A percentile compares a stretch with the other conserved stretches of the same genome.
These are phyloP conservation scores for Lagenaria siceraria DNA, from an alignment of 306 rosid genomes.

Conservation along the genomic window DNA sequence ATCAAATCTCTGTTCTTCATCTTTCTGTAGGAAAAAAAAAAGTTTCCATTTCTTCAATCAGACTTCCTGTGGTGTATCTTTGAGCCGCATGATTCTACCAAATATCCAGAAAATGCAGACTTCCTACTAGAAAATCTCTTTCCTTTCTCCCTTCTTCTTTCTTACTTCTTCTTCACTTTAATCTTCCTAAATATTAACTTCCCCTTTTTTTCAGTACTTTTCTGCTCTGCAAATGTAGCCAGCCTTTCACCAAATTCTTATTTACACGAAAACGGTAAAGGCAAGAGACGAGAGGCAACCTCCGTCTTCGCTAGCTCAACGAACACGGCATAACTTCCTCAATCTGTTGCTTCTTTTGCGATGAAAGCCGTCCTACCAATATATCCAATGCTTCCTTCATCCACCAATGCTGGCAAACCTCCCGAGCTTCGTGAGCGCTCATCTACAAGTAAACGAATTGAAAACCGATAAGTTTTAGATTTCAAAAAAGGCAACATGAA, in stretches of 20 bases:
- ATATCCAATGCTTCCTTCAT: conserved; percentile 86
- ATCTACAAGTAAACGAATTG: conserved; percentile 26
- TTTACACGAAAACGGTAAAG: neutral
- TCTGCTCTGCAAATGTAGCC: neutral
- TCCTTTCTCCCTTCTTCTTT: neutral
- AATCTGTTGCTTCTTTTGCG: conserved; percentile 7
- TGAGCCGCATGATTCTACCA: conserved; percentile 7
- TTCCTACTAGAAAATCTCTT: neutral
- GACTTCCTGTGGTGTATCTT: neutral
- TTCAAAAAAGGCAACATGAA: neutral
- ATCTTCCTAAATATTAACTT: neutral
- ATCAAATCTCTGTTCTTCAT: conserved; percentile 5
- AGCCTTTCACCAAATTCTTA: conserved; percentile 4
- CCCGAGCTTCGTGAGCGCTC: conserved; percentile 63
- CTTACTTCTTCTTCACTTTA: neutral
- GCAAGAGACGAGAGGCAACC: neutral
- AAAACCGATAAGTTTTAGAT: neutral
- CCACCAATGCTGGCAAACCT: conserved; percentile 86
- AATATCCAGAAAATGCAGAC: conserved; percentile 4
- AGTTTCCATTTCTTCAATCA: conserved; percentile 4
- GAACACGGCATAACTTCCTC: conserved; percentile 5
- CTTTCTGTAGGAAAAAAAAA: neutral
- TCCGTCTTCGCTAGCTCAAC: neutral
- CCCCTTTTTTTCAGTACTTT: neutral
- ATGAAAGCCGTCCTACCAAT: conserved; percentile 37